Percentiles rank a stretch among this genome's conserved stretches.
Conservation (phyloP, 139 green algal species). For the Picochlorum sp. region DNA sequence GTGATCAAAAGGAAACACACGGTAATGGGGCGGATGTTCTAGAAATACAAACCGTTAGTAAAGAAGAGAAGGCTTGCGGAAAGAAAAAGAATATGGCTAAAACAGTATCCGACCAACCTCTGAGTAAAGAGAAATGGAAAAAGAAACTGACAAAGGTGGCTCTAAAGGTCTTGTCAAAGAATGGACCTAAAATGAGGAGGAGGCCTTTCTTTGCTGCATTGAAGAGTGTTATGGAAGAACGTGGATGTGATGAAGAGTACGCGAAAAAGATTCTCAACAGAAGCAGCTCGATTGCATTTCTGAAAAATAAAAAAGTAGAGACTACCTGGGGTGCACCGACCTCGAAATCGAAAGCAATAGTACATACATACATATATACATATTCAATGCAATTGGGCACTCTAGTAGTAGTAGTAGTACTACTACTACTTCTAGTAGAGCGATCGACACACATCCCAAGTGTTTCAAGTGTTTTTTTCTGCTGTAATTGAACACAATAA, state of each 20-base stretch:
- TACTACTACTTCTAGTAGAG: no score
- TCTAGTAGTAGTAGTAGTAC: no score
- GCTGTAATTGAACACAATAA: no score
- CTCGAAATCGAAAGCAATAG: no score
- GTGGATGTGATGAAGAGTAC: conserved; percentile 3
- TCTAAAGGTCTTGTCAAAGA: background rate
- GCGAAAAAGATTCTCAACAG: background rate
- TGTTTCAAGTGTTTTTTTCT: no score
- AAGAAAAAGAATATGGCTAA: background rate
- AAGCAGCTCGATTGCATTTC: background rate
- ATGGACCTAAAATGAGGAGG: background rate
- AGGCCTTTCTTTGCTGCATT: background rate
- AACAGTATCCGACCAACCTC: conserved; percentile 19
- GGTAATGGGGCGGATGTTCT: background rate
- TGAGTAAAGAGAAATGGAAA: conserved; percentile 17
- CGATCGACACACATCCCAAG: no score
- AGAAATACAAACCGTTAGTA: background rate
- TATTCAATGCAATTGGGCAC: no score
- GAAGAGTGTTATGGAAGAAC: background rate
- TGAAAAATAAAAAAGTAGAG: background rate
- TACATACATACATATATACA: no score
- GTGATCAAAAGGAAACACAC: background rate
- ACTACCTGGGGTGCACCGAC: no score
- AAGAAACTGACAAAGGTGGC: background rate
- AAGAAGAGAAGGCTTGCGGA: background rate